Conservation (phyloP, 306 rosid species). For the Rosa lucieae region DNA sequence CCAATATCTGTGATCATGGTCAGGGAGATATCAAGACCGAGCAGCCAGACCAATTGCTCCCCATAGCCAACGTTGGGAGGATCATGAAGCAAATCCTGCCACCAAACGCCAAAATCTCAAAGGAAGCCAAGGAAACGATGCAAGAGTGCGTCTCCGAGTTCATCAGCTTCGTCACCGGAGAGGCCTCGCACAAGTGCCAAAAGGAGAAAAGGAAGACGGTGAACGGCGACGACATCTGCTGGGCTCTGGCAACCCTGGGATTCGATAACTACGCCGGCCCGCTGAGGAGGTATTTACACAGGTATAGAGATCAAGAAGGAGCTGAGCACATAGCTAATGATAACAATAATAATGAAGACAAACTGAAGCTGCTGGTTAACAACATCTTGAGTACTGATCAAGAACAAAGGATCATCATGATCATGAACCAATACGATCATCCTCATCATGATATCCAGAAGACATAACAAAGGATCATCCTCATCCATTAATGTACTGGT, state of each 20-base stretch:
- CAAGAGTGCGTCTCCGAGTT: slow-evolving; percentile 39
- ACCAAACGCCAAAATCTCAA: slow-evolving; percentile 30
- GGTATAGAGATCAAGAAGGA: slow-evolving; percentile 26
- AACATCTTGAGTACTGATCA: neutral
- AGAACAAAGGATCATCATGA: slow-evolving; percentile 7
- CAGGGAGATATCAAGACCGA: neutral
- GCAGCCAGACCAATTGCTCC: slow-evolving; percentile 25
- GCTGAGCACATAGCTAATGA: neutral
- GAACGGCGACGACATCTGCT: slow-evolving; percentile 27
- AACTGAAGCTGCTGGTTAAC: neutral
- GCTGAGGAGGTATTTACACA: slow-evolving; percentile 12
- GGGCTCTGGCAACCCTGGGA: slow-evolving; percentile 28
- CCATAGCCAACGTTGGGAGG: slow-evolving; percentile 39
- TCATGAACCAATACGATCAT: neutral
- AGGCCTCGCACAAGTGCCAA: slow-evolving; percentile 32
- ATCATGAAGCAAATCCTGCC: slow-evolving; percentile 36
- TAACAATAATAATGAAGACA: neutral
- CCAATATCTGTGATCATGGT: neutral
- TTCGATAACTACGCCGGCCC: slow-evolving; percentile 21
- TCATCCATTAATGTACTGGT: neutral
- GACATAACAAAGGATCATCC: neutral
- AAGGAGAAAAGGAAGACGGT: slow-evolving; percentile 31
- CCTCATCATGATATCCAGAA: neutral
- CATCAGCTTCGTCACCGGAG: slow-evolving; percentile 32
- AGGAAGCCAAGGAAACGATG: slow-evolving; percentile 33